Percentiles rank a stretch among this genome's conserved stretches.
These are phyloP conservation scores for Ashbya aceris DNA, from an alignment of 1,139 yeast genomes.

Conservation along the genomic window DNA sequence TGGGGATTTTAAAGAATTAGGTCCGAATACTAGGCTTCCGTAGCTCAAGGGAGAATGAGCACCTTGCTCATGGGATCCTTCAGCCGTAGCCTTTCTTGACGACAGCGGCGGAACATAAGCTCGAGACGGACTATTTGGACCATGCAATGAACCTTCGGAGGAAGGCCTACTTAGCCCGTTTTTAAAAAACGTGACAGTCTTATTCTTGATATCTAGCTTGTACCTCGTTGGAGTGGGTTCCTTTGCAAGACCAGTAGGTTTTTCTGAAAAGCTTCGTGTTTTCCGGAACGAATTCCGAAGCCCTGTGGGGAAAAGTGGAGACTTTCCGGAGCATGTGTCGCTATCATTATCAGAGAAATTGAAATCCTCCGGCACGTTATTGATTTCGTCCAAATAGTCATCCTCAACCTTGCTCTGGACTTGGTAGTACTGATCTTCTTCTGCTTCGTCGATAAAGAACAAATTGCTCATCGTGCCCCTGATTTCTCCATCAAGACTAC, in stretches of 20 bases:
- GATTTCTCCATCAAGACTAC: conserved; percentile 25
- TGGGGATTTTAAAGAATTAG: conserved; percentile 19
- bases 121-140: too few species aligned
- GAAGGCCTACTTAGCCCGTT: conserved; percentile 5
- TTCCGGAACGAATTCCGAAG: conserved; percentile 20
- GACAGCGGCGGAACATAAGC: too few species aligned
- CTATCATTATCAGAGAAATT: conserved; percentile 38
- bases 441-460: conserved; percentile 29
- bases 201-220: conserved; percentile 41
- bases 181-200: conserved; percentile 50
- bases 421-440: conserved; percentile 26
- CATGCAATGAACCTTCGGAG: not conserved
- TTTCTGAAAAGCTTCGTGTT: conserved; percentile 29
- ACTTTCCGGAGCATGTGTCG: conserved; percentile 12
- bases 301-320: conserved; percentile 15
- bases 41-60: not conserved
- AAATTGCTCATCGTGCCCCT: conserved; percentile 26
- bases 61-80: not conserved
- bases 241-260: conserved; percentile 26
- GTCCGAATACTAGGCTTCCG: conserved; percentile 11
- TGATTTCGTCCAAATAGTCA: conserved; percentile 41
- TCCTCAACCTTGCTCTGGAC: conserved; percentile 18
- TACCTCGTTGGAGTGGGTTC: conserved; percentile 32
- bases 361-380: conserved; percentile 51
- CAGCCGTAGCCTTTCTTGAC: too few species aligned